Percentiles rank a stretch among this genome's conserved stretches.
These are phyloP conservation scores for Colletotrichum karsti DNA, from an alignment of 2,329 filamentous ascomycete genomes.

Conservation along the genomic window DNA sequence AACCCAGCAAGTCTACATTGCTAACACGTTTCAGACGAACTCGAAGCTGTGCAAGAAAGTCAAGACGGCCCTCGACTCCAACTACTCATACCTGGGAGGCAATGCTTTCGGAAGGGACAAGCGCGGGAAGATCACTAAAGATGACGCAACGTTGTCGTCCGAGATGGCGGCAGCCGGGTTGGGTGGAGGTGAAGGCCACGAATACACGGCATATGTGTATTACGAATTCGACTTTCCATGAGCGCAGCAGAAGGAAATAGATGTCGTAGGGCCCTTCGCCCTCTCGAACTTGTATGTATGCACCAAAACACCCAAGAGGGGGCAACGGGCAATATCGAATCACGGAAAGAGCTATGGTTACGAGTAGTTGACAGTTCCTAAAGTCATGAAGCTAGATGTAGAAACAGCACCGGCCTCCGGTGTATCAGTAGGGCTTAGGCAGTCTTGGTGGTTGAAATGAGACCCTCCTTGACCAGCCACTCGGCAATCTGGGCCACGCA, in stretches of 20 bases:
- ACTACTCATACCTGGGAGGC: constrained; percentile 91
- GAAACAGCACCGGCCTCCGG: not conserved
- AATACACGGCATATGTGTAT: constrained; percentile 97
- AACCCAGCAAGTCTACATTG: not conserved
- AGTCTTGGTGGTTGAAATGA: constrained; percentile 51
- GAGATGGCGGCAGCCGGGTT: constrained; percentile 84
- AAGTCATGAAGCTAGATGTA: not conserved
- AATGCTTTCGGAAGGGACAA: constrained; percentile 96
- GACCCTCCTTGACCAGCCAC: constrained; percentile 77
- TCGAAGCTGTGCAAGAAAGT: constrained; percentile 84
- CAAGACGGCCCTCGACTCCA: constrained; percentile 79
- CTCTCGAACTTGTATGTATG: constrained; percentile 1
- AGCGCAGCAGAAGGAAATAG: not conserved
- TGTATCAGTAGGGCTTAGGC: constrained; percentile 19
- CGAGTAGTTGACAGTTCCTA: not conserved
- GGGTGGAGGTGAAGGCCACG: constrained; percentile 73
- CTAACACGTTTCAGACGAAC: constrained; percentile 69
- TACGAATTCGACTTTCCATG: constrained; percentile 87
- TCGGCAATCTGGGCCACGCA: constrained; percentile 85
- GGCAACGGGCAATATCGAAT: not conserved
- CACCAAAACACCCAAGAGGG: not conserved
- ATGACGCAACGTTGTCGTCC: constrained; percentile 80
- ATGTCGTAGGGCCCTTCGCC: not conserved
- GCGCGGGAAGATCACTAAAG: constrained; percentile 89
- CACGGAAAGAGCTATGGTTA: not conserved